These are phyloP conservation scores for Talaromyces sp. DNA, from an alignment of 2,329 filamentous ascomycete genomes.

Conservation along the genomic window DNA sequence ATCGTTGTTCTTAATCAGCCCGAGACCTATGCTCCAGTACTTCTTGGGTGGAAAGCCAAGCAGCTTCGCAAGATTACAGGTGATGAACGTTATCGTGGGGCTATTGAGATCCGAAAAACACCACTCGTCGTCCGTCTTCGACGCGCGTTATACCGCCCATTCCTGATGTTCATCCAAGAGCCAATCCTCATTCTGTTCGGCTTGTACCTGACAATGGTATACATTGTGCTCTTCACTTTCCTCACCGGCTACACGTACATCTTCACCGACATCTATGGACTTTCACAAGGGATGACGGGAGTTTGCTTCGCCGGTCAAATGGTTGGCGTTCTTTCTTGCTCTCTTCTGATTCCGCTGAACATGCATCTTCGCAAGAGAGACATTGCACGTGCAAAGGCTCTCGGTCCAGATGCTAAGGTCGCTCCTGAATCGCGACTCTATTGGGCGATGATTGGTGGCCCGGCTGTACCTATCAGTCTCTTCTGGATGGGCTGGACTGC, in stretches of 20 bases:
- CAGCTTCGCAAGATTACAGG: constrained; percentile 41
- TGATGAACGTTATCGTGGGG: constrained; percentile 48
- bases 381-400: constrained; percentile 40
- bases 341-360: constrained; percentile 43
- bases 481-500: constrained; percentile 61
- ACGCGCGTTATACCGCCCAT: constrained; percentile 46
- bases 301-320: constrained; percentile 50
- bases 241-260: constrained; percentile 50
- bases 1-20: constrained; percentile 46
- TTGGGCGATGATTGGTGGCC: constrained; percentile 51
- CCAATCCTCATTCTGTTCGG: constrained; percentile 31
- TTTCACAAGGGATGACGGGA: constrained; percentile 45
- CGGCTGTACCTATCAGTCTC: constrained; percentile 50
- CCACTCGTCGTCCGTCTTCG: constrained; percentile 40
- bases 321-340: constrained; percentile 39
- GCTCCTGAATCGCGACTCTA: constrained; percentile 55
- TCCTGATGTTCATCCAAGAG: constrained; percentile 49
- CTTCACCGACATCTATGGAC: constrained; percentile 48
- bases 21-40: constrained; percentile 50
- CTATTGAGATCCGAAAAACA: constrained; percentile 44
- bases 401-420: constrained; percentile 35
- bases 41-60: constrained; percentile 46
- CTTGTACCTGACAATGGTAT: constrained; percentile 29
- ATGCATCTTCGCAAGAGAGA: constrained; percentile 45
- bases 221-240: constrained; percentile 33